A percentile compares a stretch with the other conserved stretches of the same genome.
Evolutionary conservation across 345 rosid species (phyloP).

Genomic region (Aegle marmelos): DNA sequence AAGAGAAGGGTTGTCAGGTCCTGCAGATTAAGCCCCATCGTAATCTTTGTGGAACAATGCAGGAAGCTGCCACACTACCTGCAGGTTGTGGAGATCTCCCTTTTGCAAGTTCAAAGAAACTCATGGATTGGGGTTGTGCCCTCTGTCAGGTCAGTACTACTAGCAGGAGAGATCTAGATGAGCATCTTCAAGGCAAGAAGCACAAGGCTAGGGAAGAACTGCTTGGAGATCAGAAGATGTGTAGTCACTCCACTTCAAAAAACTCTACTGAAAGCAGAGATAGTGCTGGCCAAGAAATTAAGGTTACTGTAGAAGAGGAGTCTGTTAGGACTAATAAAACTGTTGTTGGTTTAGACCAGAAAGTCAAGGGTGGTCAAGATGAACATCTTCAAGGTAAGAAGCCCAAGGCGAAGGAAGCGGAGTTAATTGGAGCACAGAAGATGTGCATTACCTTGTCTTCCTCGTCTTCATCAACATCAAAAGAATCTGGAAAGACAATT

Average conservation of each 20-base stretch:
- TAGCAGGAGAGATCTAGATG: constrained; percentile 29
- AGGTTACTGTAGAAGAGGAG: neutral
- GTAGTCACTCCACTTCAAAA: neutral
- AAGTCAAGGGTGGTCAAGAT: neutral
- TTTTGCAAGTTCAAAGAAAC: constrained; percentile 21
- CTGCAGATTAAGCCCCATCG: too few species aligned
- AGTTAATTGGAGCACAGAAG: neutral
- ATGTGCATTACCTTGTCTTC: too few species aligned
- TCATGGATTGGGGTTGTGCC: constrained; percentile 46
- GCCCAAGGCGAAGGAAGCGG: neutral
- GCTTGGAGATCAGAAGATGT: neutral
- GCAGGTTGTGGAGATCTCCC: constrained; percentile 8
- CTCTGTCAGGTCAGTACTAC: constrained; percentile 24
- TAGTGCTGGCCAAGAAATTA: neutral
- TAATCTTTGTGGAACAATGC: too few species aligned
- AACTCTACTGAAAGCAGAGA: neutral
- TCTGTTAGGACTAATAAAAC: neutral
- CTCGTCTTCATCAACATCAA: neutral
- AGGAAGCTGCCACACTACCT: constrained; percentile 9
- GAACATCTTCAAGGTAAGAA: neutral
- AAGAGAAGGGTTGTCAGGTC: too few species aligned
- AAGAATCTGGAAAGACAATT: neutral
- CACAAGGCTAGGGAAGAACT: neutral
- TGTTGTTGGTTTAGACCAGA: neutral
- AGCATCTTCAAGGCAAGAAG: neutral